These are phyloP conservation scores for Poteriospumella lacustris DNA, from an alignment of 108 stramenopile genomes.

Conservation along the genomic window DNA sequence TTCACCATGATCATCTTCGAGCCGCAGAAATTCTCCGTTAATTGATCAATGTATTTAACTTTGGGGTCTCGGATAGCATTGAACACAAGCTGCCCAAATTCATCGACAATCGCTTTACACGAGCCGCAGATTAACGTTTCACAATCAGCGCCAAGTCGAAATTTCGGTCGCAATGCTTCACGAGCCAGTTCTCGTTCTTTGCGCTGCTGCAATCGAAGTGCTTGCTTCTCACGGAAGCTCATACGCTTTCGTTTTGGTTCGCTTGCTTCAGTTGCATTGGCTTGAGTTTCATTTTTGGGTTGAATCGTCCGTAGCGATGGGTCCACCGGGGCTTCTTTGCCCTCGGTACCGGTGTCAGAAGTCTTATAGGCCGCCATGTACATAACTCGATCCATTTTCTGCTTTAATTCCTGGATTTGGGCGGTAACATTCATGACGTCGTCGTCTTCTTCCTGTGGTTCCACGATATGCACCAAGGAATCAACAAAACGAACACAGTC, in stretches of 20 bases:
- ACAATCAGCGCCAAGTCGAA: conserved; percentile 5
- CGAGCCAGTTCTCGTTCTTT: neutral
- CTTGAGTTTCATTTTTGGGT: too few species aligned
- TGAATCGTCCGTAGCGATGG: neutral
- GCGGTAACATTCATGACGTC: too few species aligned
- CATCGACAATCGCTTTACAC: conserved; percentile 5
- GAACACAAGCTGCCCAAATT: neutral
- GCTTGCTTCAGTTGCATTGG: neutral
- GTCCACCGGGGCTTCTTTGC: neutral
- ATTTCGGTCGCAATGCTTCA: neutral
- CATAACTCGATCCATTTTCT: neutral
- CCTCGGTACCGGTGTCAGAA: neutral
- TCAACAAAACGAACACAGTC: neutral
- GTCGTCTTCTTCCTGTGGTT: neutral
- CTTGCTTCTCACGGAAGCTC: conserved; percentile 3
- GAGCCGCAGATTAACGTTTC: conserved; percentile 6
- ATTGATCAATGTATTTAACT: neutral
- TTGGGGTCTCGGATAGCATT: neutral
- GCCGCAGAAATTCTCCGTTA: neutral
- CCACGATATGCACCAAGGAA: neutral
- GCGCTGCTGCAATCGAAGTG: neutral
- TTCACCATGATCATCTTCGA: neutral
- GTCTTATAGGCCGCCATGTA: neutral
- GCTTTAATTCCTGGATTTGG: neutral
- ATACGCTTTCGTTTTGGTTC: neutral